Evolutionary conservation across 306 rosid genomes (phyloP).

Genomic region (Lotus japonicus): DNA sequence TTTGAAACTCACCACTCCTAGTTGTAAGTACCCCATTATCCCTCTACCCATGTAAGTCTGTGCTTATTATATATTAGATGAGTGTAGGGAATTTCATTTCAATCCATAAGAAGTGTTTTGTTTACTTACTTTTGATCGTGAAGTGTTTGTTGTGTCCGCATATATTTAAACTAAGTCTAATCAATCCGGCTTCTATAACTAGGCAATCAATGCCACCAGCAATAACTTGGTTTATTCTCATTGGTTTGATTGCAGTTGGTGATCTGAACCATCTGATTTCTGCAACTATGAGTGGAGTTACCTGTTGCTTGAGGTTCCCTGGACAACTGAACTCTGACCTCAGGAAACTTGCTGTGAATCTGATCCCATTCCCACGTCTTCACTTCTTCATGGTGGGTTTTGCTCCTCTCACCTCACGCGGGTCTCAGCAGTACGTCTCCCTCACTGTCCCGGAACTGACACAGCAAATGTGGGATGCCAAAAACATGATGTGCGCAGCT

Average conservation of each 20-base stretch:
- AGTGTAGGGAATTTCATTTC: too few species aligned
- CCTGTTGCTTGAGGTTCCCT: slow-evolving; percentile 89
- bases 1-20: slow-evolving; percentile 32
- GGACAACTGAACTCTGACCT: slow-evolving; percentile 85
- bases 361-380: slow-evolving; percentile 89
- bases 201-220: neutral
- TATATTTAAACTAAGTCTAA: too few species aligned
- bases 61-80: too few species aligned
- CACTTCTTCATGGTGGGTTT: slow-evolving; percentile 94
- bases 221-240: neutral
- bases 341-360: slow-evolving; percentile 78
- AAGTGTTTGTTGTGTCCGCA: too few species aligned
- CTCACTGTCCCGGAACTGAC: slow-evolving; percentile 90
- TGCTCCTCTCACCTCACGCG: slow-evolving; percentile 86
- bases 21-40: slow-evolving; percentile 22
- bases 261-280: slow-evolving; percentile 90
- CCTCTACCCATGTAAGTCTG: neutral
- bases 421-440: slow-evolving; percentile 82
- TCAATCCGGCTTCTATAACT: neutral
- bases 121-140: too few species aligned
- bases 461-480: slow-evolving; percentile 95
- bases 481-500: slow-evolving; percentile 33
- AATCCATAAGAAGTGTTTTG: too few species aligned
- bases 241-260: slow-evolving; percentile 49
- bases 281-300: slow-evolving; percentile 93